Conservation (phyloP, 495 filamentous ascomycete species). For the Pseudotulostoma volvatum region DNA sequence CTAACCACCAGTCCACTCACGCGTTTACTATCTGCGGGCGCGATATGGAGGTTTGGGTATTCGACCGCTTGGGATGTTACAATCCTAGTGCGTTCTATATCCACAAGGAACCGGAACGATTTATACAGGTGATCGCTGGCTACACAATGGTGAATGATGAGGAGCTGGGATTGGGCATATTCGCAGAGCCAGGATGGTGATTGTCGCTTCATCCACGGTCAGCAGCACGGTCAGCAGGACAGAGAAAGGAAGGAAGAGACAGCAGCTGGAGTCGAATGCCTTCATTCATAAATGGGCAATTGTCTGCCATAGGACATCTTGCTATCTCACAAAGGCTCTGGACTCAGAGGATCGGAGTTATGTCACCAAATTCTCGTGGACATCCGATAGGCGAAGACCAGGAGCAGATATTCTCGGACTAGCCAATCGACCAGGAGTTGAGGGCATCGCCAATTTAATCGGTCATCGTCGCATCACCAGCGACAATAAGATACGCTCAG, state of each 20-base stretch:
- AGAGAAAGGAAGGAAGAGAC: neutral
- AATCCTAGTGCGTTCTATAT: constrained; percentile 23
- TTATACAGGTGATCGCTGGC: constrained; percentile 14
- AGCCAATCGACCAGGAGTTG: constrained; percentile 7
- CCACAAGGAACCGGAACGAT: constrained; percentile 16
- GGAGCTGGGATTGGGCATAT: constrained; percentile 12
- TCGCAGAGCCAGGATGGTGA: neutral
- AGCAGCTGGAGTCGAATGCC: neutral
- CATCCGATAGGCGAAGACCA: constrained; percentile 7
- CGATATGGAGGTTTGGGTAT: constrained; percentile 23
- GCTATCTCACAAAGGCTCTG: neutral
- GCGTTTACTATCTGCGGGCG: constrained; percentile 21
- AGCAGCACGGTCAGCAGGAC: neutral
- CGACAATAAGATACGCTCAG: neutral
- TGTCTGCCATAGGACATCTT: neutral
- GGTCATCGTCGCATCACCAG: constrained; percentile 5
- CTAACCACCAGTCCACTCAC: constrained; percentile 19
- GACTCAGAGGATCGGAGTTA: neutral
- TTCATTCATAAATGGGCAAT: neutral
- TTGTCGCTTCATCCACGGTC: neutral
- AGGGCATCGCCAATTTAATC: constrained; percentile 6
- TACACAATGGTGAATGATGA: constrained; percentile 17
- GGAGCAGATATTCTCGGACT: constrained; percentile 7
- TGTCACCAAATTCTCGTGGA: constrained; percentile 8
- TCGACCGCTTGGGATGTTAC: constrained; percentile 29